These are phyloP conservation scores for Petunia secreta DNA, from an alignment of 257 asterid genomes.

Conservation along the genomic window DNA sequence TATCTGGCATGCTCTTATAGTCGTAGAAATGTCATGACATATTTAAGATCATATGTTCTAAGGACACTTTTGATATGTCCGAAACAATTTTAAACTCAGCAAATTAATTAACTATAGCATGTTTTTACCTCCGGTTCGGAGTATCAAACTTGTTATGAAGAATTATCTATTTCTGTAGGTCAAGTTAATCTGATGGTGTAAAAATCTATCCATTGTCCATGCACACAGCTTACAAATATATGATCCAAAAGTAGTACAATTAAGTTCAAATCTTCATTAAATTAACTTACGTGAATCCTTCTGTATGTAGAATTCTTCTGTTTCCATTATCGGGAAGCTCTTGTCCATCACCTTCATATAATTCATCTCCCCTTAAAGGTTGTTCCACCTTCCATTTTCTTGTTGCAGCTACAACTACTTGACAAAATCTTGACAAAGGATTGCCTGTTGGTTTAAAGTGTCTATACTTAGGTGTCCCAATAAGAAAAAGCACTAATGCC, in stretches of 20 bases:
- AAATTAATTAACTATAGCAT: too few relatives aligned
- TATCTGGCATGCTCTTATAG: too few relatives aligned
- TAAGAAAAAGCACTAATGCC: conserved; percentile 61
- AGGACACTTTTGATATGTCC: too few relatives aligned
- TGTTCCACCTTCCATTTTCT: conserved; percentile 61
- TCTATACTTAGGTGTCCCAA: conserved; percentile 73
- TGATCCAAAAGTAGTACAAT: neutral
- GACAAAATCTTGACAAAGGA: conserved; percentile 77
- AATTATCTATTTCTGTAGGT: too few relatives aligned
- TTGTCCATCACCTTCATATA: conserved; percentile 56
- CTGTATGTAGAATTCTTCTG: conserved; percentile 72
- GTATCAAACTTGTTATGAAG: too few relatives aligned
- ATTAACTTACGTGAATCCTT: conserved; percentile 65
- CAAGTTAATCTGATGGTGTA: too few relatives aligned
- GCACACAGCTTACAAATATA: too few relatives aligned
- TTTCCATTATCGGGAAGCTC: conserved; percentile 56
- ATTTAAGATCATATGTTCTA: too few relatives aligned
- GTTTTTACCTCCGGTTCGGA: too few relatives aligned
- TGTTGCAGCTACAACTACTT: conserved; percentile 65
- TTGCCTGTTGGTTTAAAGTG: conserved; percentile 74
- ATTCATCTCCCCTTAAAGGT: conserved; percentile 48
- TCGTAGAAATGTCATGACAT: too few relatives aligned
- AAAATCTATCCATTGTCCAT: too few relatives aligned
- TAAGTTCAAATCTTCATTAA: neutral
- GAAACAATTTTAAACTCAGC: too few relatives aligned